These are phyloP conservation scores for Termitomyces sp. DNA, from an alignment of 768 basidiomycete species.

Conservation along the genomic window DNA sequence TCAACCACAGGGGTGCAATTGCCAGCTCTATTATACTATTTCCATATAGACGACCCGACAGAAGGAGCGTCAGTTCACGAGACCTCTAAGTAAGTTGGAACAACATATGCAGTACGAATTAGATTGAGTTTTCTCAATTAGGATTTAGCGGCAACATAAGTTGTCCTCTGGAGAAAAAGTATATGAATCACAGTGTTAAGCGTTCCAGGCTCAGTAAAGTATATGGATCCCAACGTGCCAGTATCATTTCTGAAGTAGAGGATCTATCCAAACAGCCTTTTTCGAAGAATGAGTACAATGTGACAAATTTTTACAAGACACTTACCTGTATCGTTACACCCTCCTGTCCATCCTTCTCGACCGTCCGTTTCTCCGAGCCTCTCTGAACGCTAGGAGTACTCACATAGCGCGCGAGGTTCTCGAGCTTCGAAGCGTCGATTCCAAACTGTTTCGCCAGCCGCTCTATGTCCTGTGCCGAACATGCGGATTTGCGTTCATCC, in stretches of 20 bases:
- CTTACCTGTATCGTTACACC: conserved; percentile 44
- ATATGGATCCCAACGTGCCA: background rate
- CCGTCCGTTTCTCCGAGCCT: conserved; percentile 33
- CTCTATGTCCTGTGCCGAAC: conserved; percentile 35
- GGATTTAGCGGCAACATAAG: too few relatives aligned
- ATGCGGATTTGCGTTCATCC: conserved; percentile 51
- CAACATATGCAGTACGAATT: too few relatives aligned
- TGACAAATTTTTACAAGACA: background rate
- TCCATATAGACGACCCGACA: too few relatives aligned
- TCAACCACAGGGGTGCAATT: too few relatives aligned
- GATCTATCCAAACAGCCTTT: conserved; percentile 43
- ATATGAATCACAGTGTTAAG: background rate
- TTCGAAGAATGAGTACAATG: background rate
- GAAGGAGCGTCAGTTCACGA: too few relatives aligned
- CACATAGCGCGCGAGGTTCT: conserved; percentile 48
- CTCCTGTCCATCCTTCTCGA: conserved; percentile 54
- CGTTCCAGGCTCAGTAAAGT: background rate
- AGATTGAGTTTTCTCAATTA: too few relatives aligned
- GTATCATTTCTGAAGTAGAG: conserved; percentile 17
- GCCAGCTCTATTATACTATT: too few relatives aligned
- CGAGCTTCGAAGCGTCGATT: conserved; percentile 47
- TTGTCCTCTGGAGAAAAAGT: too few relatives aligned
- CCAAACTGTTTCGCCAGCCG: conserved; percentile 48
- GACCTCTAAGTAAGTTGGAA: too few relatives aligned
- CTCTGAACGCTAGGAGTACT: conserved; percentile 59